Base-by-base conservation (phyloP, 129 eudicot genomes). In the Helichrysum umbraculigerum region DNA sequence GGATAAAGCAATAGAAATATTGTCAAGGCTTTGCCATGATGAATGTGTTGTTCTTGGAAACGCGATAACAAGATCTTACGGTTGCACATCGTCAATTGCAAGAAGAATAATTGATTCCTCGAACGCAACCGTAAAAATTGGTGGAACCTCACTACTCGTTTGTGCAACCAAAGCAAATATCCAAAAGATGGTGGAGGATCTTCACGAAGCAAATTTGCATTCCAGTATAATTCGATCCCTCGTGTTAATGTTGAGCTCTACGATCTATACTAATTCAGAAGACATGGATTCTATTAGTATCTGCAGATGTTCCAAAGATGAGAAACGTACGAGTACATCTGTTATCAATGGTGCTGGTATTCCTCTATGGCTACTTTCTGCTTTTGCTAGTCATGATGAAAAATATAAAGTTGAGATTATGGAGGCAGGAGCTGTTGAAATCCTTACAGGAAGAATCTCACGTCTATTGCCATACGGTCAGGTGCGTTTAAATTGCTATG, bases 361-460 rank as follows among this genome's bases (percentile, higher is more conserved):
- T 25, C 83, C 87, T 21, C 70, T 88, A 74, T 95, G 99, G 99
- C 93, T 95, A 68, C 96, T 95, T 72, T 87, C 97, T 78, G 88
- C 88, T 30, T 88, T 95, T 78, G 96, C 99, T 71, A 68, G 90
- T 76, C 85, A 84, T 61, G 93, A 86, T 74, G 94, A 74, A 60
- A 89, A 81, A 79, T 81, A 83, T 68, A 95, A 83, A 86, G 35
- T 37, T 65, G 91, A 84, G 87, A 85, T 95, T 63, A 89, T 88
- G 96, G 97, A 91, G 71, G 97, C 97, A 59, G 99, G 91, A 69
- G 92, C 92, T 42, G 83, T 95, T 81, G 99, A 95, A 82, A 85
- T 89, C 44, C 94, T 95, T 56, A 91, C 99, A 2, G 97, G 93
- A 78, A 95, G 86, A 86, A 87, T 91, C 75, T 87, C 97, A 72